Conservation (phyloP, 2,329 filamentous ascomycete genomes). For the Nigrospora osmanthi region DNA sequence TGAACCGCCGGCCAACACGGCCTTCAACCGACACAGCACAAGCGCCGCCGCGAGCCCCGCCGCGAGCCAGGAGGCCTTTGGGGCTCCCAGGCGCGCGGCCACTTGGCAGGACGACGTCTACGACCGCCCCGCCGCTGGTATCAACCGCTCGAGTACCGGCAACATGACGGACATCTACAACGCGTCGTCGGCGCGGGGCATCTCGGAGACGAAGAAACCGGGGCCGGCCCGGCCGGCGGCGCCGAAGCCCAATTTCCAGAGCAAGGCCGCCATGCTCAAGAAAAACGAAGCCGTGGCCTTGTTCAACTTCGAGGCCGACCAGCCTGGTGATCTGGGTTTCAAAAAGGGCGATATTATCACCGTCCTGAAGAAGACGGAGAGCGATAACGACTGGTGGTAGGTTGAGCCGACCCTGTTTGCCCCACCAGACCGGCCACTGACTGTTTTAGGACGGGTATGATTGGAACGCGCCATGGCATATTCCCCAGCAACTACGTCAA, state of each 20-base stretch:
- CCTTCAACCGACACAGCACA: constrained; percentile 38
- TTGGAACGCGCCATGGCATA: constrained; percentile 79
- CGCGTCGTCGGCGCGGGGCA: constrained; percentile 43
- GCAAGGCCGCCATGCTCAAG: constrained; percentile 46
- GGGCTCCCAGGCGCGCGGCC: constrained; percentile 51
- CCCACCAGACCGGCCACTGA: neutral
- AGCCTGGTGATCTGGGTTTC: constrained; percentile 86
- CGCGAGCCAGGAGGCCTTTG: constrained; percentile 37
- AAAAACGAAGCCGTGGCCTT: constrained; percentile 83
- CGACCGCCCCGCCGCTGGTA: constrained; percentile 44
- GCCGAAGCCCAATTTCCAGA: constrained; percentile 77
- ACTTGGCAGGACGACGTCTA: constrained; percentile 75
- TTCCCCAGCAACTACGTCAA: constrained; percentile 81
- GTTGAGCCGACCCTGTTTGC: constrained; percentile 20
- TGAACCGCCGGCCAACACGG: constrained; percentile 70
- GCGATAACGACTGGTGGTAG: constrained; percentile 90
- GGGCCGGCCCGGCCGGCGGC: constrained; percentile 75
- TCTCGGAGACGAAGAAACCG: constrained; percentile 30
- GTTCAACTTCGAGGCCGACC: constrained; percentile 90
- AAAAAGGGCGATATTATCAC: constrained; percentile 97
- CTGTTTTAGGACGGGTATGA: constrained; percentile 67
- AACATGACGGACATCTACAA: constrained; percentile 26
- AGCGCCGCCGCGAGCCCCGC: constrained; percentile 6
- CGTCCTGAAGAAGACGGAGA: constrained; percentile 89
- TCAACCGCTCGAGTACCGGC: constrained; percentile 43